A percentile compares a stretch with the other conserved stretches of the same genome.
These are phyloP conservation scores for Cymodocea nodosa DNA, from an alignment of 116 monocot species.

Conservation along the genomic window DNA sequence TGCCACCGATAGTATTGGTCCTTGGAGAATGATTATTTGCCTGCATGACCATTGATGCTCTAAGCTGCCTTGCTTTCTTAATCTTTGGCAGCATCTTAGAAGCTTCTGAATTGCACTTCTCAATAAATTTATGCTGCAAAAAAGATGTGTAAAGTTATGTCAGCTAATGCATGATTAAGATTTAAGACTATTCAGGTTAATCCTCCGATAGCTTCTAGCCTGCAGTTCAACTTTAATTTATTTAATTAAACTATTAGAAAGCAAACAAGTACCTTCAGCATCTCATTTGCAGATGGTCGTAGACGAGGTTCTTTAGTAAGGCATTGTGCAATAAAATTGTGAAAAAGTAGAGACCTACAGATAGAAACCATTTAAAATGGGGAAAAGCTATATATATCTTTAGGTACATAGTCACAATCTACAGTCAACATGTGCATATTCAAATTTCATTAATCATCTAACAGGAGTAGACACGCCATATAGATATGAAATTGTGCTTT, in stretches of 20 bases:
- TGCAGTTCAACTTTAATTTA: not conserved
- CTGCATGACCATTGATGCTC: slow-evolving; percentile 53
- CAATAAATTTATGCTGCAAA: slow-evolving; percentile 93
- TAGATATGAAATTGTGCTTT: too few species aligned
- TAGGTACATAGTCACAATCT: not conserved
- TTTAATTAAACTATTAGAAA: slow-evolving; percentile 6
- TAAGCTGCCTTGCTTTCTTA: slow-evolving; percentile 74
- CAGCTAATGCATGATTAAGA: not conserved
- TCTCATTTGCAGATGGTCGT: slow-evolving; percentile 80
- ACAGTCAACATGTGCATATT: not conserved
- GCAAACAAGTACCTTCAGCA: slow-evolving; percentile 68
- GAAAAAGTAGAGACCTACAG: slow-evolving; percentile 90
- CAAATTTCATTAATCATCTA: too few species aligned
- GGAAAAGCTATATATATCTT: not conserved
- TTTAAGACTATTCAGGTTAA: too few species aligned
- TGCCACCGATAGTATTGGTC: slow-evolving; percentile 5
- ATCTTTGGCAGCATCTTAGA: slow-evolving; percentile 84
- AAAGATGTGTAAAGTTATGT: not conserved
- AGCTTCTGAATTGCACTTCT: slow-evolving; percentile 77
- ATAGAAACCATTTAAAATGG: not conserved
- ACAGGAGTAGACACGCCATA: too few species aligned
- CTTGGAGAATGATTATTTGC: slow-evolving; percentile 24
- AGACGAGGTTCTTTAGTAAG: slow-evolving; percentile 93
- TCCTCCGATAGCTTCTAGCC: too few species aligned
- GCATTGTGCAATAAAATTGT: slow-evolving; percentile 99